phyloP scores from a whole-genome alignment of 257 asterid genomes.

The Solanum bulbocastanum region DNA sequence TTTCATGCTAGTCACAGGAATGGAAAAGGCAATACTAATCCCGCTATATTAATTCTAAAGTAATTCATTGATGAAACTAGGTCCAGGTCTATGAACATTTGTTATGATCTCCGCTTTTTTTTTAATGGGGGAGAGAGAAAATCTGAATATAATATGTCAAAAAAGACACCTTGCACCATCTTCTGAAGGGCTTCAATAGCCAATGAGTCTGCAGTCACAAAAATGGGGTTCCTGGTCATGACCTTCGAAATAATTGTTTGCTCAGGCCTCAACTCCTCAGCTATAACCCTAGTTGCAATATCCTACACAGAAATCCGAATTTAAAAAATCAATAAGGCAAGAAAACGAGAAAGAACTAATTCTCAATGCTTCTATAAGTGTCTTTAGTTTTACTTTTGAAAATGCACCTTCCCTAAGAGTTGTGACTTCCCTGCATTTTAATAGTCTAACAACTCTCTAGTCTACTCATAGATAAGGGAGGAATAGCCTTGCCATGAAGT shows the following conservation, averaged over 20 bases:
- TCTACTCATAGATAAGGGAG: background rate
- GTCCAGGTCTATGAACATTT: background rate
- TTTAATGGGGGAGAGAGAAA: background rate
- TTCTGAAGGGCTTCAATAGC: slow-evolving; percentile 97
- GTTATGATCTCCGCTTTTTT: background rate
- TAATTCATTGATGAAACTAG: background rate
- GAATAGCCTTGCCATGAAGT: background rate
- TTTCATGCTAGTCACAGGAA: background rate
- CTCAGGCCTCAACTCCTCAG: slow-evolving; percentile 90
- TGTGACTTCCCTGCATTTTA: background rate
- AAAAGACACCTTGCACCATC: slow-evolving; percentile 86
- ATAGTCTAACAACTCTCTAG: background rate
- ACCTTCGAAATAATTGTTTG: slow-evolving; percentile 73
- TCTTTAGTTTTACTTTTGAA: background rate
- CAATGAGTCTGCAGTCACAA: slow-evolving; percentile 76
- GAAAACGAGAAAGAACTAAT: background rate
- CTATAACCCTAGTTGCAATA: slow-evolving; percentile 86
- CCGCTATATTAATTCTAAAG: background rate
- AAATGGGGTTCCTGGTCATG: slow-evolving; percentile 92
- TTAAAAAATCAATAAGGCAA: background rate
- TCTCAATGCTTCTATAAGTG: background rate
- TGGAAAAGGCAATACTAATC: background rate
- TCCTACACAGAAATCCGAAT: slow-evolving; percentile 35
- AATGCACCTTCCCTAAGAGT: background rate
- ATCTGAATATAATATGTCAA: background rate